A percentile compares a stretch with the other conserved stretches of the same genome.
Evolutionary conservation across 441 rosid genomes (phyloP).

Genomic region (Adansonia rubrostipa): DNA sequence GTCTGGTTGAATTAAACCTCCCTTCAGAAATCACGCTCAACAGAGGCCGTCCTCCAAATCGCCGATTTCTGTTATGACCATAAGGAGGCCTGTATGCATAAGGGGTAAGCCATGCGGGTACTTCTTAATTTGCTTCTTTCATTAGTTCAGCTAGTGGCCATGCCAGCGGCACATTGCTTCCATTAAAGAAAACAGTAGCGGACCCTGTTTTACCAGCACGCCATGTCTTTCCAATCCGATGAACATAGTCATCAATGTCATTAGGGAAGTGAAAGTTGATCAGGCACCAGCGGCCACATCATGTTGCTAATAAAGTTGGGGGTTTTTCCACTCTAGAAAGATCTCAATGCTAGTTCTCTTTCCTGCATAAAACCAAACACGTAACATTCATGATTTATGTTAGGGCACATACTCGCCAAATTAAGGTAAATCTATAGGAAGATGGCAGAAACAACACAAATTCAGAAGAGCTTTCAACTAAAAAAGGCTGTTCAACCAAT

Average conservation of each 20-base stretch:
- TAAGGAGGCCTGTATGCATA: constrained; percentile 30
- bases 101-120: constrained; percentile 82
- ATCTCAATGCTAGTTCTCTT: constrained; percentile 82
- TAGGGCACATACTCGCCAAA: neutral
- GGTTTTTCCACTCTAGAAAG: constrained; percentile 76
- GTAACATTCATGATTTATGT: neutral
- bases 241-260: constrained; percentile 93
- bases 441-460: neutral
- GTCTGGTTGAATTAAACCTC: constrained; percentile 52
- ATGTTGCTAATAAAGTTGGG: constrained; percentile 87
- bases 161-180: constrained; percentile 71
- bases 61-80: neutral
- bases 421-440: neutral
- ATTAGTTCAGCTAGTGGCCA: constrained; percentile 69
- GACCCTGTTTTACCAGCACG: constrained; percentile 88
- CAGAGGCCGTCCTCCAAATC: constrained; percentile 67
- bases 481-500: neutral
- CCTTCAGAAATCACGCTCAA: constrained; percentile 71
- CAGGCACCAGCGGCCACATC: constrained; percentile 94
- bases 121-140: constrained; percentile 96
- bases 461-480: neutral
- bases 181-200: constrained; percentile 94
- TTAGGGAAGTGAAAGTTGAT: constrained; percentile 94
- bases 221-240: constrained; percentile 88
- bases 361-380: constrained; percentile 50